These are phyloP conservation scores for Metarhizium rileyi DNA, from an alignment of 2,329 filamentous ascomycete species.

Conservation along the genomic window DNA sequence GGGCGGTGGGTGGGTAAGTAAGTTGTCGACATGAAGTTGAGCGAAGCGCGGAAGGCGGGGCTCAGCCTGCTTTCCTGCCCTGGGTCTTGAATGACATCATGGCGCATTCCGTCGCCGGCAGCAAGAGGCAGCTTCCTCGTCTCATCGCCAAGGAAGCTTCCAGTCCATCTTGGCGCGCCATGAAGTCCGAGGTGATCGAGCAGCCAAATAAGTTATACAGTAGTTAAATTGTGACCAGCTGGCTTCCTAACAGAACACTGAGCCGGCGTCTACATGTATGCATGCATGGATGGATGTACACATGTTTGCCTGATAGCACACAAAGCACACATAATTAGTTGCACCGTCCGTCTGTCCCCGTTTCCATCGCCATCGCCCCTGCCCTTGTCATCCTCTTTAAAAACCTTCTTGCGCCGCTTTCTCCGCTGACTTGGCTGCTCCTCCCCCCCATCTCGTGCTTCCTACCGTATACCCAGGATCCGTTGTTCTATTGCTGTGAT, in stretches of 20 bases:
- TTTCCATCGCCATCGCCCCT: no score
- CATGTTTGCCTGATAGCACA: not conserved
- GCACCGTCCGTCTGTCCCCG: not conserved
- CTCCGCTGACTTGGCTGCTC: not conserved
- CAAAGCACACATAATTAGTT: no score
- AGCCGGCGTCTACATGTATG: no score
- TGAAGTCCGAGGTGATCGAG: no score
- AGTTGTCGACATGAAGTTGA: no score
- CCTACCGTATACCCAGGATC: not conserved
- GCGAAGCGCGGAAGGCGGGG: constrained; percentile 5
- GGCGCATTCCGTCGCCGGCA: constrained; percentile 18
- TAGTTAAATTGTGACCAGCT: no score
- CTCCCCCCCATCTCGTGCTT: not conserved
- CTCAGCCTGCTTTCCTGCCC: not conserved
- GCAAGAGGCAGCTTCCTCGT: not conserved
- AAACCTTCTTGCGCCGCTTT: constrained; percentile 3
- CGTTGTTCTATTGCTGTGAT: not conserved
- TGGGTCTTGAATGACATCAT: constrained; percentile 25
- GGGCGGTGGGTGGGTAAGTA: no score
- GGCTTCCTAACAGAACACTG: no score
- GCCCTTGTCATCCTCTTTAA: not conserved
- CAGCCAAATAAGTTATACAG: no score
- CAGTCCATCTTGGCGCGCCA: no score
- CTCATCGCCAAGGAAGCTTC: not conserved
- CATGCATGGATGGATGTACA: no score